A percentile compares a stretch with the other conserved stretches of the same genome.
Conservation (phyloP, 148 eudicot species). For the Nepenthes mirabilis region DNA sequence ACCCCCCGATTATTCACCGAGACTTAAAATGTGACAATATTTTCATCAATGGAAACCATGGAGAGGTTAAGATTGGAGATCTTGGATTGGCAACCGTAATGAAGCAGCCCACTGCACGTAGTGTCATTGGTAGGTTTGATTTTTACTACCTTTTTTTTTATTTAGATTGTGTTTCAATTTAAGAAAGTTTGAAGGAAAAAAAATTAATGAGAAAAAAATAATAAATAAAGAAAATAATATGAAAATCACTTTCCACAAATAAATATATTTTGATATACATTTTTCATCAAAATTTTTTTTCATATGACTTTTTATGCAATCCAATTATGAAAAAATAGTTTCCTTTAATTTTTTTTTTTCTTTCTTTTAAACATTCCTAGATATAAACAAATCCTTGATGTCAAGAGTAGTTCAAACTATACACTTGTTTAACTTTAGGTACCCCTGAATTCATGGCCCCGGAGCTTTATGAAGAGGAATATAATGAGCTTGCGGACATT, state of each 20-base stretch:
- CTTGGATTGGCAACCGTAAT: conserved; percentile 19
- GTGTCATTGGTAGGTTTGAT: conserved; percentile 9
- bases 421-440: background rate
- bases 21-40: conserved; percentile 32
- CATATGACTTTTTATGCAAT: no score
- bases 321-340: no score
- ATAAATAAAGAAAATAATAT: no score
- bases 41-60: conserved; percentile 2
- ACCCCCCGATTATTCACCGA: conserved; percentile 21
- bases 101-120: conserved; percentile 10
- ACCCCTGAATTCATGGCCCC: conserved; percentile 24
- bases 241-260: no score
- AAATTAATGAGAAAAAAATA: no score
- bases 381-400: background rate
- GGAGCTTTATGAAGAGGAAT: conserved; percentile 18
- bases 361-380: no score
- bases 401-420: background rate
- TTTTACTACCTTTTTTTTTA: no score
- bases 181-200: no score
- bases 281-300: no score
- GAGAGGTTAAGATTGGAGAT: background rate
- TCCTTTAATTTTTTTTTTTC: no score
- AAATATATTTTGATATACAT: no score
- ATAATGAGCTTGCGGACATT: conserved; percentile 17
- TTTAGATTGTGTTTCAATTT: no score